A percentile compares a stretch with the other conserved stretches of the same genome.
phyloP scores from a whole-genome alignment of 2,329 filamentous ascomycete genomes.

The Cladophialophora carrionii region DNA sequence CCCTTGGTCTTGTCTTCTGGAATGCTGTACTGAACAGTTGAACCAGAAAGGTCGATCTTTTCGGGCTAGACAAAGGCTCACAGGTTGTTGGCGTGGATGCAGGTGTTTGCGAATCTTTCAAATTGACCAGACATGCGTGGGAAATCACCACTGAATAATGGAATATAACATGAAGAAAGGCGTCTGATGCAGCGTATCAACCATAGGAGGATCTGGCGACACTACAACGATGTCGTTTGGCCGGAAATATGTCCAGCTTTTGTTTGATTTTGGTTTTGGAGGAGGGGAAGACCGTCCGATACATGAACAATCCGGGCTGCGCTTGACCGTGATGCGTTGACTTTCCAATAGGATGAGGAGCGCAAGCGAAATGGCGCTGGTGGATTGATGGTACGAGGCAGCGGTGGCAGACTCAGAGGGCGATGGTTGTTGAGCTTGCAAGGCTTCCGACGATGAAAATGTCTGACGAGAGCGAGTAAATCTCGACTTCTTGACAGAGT shows the following conservation, averaged over 20 bases:
- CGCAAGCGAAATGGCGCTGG: constrained; percentile 16
- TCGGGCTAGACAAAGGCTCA: constrained; percentile 40
- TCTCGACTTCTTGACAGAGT: constrained; percentile 25
- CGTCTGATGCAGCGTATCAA: constrained; percentile 60
- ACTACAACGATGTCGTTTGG: constrained; percentile 90
- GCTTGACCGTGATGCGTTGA: constrained; percentile 27
- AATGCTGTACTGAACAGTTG: constrained; percentile 16
- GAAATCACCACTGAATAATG: constrained; percentile 37
- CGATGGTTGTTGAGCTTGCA: not conserved
- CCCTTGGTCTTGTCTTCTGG: constrained; percentile 9
- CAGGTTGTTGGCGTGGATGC: constrained; percentile 45
- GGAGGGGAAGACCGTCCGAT: constrained; percentile 95
- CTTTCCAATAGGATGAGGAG: constrained; percentile 16
- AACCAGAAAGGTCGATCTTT: constrained; percentile 20
- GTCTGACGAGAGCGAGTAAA: constrained; percentile 27
- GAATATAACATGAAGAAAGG: constrained; percentile 39
- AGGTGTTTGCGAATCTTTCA: constrained; percentile 44
- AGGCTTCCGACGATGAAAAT: constrained; percentile 26
- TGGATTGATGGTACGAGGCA: not conserved
- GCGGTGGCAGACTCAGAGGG: not conserved
- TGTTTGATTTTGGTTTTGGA: constrained; percentile 91
- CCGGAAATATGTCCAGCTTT: constrained; percentile 97
- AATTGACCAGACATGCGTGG: constrained; percentile 64
- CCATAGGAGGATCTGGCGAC: constrained; percentile 83
- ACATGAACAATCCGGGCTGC: constrained; percentile 77